phyloP scores from a whole-genome alignment of 169 alveolate species.

The Besnoitia besnoiti region DNA sequence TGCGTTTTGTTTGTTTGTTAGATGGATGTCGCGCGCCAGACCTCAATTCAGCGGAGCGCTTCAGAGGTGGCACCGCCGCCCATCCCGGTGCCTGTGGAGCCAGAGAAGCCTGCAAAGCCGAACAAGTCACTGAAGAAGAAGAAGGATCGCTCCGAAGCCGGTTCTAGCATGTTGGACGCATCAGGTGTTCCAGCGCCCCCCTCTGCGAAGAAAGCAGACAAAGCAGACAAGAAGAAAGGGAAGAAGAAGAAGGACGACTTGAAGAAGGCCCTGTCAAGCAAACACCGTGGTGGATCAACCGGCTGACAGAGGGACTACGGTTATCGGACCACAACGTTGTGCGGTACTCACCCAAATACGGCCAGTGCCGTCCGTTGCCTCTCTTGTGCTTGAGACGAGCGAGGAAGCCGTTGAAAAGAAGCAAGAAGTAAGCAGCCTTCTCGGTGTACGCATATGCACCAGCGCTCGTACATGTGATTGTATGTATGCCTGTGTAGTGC shows the following conservation, averaged over 20 bases:
- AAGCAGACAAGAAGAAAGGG: neutral
- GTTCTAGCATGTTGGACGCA: neutral
- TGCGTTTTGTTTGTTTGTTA: neutral
- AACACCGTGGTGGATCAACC: neutral
- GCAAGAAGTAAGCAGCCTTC: too few relatives aligned
- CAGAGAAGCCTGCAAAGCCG: neutral
- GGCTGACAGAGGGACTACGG: neutral
- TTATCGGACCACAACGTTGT: too few relatives aligned
- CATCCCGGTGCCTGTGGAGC: neutral
- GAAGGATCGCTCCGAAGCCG: neutral
- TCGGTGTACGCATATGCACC: too few relatives aligned
- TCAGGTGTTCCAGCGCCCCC: too few relatives aligned
- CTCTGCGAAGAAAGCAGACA: neutral
- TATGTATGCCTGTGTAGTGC: too few relatives aligned
- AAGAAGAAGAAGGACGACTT: conserved; percentile 26
- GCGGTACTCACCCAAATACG: too few relatives aligned
- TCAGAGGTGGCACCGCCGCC: neutral
- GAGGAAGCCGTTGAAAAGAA: too few relatives aligned
- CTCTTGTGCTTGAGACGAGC: too few relatives aligned
- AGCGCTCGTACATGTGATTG: too few relatives aligned
- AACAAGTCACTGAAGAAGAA: neutral
- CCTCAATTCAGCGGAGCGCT: neutral
- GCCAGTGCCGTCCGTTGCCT: too few relatives aligned
- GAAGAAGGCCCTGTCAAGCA: neutral
- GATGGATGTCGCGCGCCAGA: conserved; percentile 10